Percentiles rank a stretch among this genome's conserved stretches.
These are phyloP conservation scores for Euryodendron excelsum DNA, from an alignment of 148 eudicot species.

Conservation along the genomic window DNA sequence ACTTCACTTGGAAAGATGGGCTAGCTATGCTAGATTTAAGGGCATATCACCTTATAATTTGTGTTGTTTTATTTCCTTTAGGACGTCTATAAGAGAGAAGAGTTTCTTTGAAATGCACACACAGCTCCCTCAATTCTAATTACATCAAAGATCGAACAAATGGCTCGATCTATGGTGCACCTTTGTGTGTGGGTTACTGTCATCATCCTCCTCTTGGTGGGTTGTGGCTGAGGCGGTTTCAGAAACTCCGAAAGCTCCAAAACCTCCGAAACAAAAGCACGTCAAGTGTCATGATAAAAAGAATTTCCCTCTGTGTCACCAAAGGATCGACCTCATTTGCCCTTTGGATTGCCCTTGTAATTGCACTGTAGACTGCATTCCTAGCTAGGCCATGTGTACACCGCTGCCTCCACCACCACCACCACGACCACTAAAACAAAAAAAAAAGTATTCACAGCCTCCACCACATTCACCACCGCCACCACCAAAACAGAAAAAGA, in stretches of 20 bases:
- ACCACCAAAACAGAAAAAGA: not conserved
- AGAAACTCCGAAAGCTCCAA: not conserved
- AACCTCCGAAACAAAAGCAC: not conserved
- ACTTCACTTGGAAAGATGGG: too few species aligned
- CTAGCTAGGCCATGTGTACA: constrained; percentile 25
- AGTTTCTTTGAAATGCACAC: not conserved
- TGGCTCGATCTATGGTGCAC: not conserved
- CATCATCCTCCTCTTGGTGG: not conserved
- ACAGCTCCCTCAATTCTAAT: not conserved
- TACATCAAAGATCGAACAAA: not conserved
- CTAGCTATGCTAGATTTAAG: not conserved
- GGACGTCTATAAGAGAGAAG: not conserved
- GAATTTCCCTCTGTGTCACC: constrained; percentile 8
- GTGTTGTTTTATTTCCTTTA: too few species aligned
- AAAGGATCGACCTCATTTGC: constrained; percentile 4
- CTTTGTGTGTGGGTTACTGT: not conserved
- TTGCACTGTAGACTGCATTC: constrained; percentile 26
- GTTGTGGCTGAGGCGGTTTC: not conserved
- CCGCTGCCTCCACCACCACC: not conserved
- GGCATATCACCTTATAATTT: too few species aligned
- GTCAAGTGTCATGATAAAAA: constrained; percentile 21
- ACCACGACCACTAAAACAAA: not conserved
- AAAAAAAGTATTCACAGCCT: not conserved
- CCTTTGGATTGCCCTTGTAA: constrained; percentile 21
- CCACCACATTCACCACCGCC: not conserved